phyloP scores from a whole-genome alignment of 176 grass and related monocot genomes.

The Phoenix dactylifera region DNA sequence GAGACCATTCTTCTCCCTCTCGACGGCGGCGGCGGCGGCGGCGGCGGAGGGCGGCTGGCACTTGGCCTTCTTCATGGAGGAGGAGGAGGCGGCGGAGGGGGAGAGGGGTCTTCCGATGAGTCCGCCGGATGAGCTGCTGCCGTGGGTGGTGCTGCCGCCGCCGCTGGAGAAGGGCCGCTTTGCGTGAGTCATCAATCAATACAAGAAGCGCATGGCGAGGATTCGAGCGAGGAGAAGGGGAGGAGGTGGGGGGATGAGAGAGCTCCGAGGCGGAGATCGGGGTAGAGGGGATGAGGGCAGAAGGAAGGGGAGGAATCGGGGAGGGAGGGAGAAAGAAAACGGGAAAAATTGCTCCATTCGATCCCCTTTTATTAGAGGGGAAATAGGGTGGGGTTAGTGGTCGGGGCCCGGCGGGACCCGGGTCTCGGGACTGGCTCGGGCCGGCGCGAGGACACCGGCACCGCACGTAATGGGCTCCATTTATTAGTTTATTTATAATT shows the following conservation, averaged over 20 bases:
- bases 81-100: slow-evolving; percentile 17
- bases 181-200: slow-evolving; percentile 21
- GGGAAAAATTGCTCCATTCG: too few species aligned
- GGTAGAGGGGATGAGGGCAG: not conserved
- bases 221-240: too few species aligned
- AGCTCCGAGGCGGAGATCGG: too few species aligned
- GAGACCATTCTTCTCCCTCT: slow-evolving; percentile 17
- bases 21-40: slow-evolving; percentile 8
- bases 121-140: not conserved
- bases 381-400: too few species aligned
- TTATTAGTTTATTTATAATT: too few species aligned
- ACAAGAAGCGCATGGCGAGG: slow-evolving; percentile 1
- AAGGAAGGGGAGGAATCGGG: not conserved
- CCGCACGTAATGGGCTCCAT: too few species aligned
- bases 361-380: too few species aligned
- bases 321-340: not conserved
- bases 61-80: slow-evolving; percentile 3
- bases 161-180: slow-evolving; percentile 21
- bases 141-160: slow-evolving; percentile 10
- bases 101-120: not conserved
- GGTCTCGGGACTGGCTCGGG: too few species aligned
- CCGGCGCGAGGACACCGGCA: too few species aligned
- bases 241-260: too few species aligned
- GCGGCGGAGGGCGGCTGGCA: too few species aligned
- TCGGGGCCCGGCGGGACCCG: too few species aligned